These are phyloP conservation scores for Metschnikowia noctiluminum DNA, from an alignment of 805 yeast species.

Conservation along the genomic window DNA sequence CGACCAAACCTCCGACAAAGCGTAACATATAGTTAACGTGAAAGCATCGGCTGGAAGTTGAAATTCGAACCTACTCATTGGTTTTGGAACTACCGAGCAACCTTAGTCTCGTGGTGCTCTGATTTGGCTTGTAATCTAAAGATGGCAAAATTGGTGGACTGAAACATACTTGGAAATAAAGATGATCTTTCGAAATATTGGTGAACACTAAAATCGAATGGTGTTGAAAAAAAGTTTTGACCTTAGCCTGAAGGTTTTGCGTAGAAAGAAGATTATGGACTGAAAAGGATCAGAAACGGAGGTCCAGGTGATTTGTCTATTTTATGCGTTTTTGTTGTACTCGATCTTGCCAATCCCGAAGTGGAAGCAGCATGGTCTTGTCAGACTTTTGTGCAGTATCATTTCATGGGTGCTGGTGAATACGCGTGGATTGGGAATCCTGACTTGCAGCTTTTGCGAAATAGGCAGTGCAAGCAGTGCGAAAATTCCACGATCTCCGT, in stretches of 20 bases:
- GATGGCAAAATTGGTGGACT: background rate
- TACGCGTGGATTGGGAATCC: background rate
- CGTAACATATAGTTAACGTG: no score
- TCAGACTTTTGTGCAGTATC: background rate
- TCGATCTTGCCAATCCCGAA: background rate
- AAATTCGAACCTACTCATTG: no score
- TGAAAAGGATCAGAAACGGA: background rate
- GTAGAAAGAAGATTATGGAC: no score
- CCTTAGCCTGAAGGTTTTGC: no score
- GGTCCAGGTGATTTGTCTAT: background rate
- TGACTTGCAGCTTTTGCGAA: conserved; percentile 1
- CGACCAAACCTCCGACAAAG: background rate
- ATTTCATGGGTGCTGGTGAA: background rate
- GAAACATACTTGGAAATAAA: background rate
- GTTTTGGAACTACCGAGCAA: no score
- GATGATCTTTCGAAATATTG: background rate
- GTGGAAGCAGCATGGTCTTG: background rate
- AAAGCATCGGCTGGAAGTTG: no score
- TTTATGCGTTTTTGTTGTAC: background rate
- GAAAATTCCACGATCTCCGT: background rate
- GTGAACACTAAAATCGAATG: no score
- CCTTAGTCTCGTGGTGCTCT: no score
- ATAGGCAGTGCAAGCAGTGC: background rate
- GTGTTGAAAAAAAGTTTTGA: no score
- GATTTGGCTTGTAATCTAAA: no score